Evolutionary conservation across 805 yeast species (phyloP).

Genomic region (Zygoascus ofunaensis): DNA sequence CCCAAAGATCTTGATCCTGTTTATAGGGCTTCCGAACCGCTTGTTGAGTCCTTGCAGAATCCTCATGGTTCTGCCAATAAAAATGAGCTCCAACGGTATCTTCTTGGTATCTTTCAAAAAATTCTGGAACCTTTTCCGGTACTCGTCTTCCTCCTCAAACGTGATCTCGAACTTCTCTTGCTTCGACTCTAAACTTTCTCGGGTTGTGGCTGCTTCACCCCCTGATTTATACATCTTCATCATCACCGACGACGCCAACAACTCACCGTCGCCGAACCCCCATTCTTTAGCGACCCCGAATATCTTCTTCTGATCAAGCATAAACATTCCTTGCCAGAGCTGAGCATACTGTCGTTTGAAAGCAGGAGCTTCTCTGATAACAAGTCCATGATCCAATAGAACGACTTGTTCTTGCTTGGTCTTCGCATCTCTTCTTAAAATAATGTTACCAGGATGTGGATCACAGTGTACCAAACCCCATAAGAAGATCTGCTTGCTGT

Average conservation of each 20-base stretch:
- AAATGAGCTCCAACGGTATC: constrained; percentile 58
- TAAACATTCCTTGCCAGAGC: constrained; percentile 56
- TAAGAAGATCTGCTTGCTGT: constrained; percentile 50
- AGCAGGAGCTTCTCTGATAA: constrained; percentile 42
- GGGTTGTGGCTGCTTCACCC: constrained; percentile 21
- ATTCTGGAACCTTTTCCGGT: constrained; percentile 41
- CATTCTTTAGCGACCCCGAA: constrained; percentile 43
- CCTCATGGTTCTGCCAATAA: constrained; percentile 62
- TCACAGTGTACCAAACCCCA: constrained; percentile 69
- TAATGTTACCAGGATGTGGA: constrained; percentile 74
- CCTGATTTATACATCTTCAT: constrained; percentile 37
- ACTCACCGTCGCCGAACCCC: constrained; percentile 62
- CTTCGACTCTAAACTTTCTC: constrained; percentile 15
- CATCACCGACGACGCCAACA: constrained; percentile 49
- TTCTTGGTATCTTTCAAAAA: constrained; percentile 54
- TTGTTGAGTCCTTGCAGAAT: constrained; percentile 65
- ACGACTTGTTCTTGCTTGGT: constrained; percentile 39
- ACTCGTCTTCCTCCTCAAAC: constrained; percentile 35
- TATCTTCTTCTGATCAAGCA: constrained; percentile 41
- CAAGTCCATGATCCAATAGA: constrained; percentile 67
- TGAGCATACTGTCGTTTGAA: constrained; percentile 49
- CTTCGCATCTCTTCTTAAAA: constrained; percentile 36
- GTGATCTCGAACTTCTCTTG: constrained; percentile 20
- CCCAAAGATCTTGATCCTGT: constrained; percentile 56
- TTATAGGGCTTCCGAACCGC: constrained; percentile 62